Conservation (phyloP, 176 grass and related monocot genomes). For the Cenchrus purpureus region DNA sequence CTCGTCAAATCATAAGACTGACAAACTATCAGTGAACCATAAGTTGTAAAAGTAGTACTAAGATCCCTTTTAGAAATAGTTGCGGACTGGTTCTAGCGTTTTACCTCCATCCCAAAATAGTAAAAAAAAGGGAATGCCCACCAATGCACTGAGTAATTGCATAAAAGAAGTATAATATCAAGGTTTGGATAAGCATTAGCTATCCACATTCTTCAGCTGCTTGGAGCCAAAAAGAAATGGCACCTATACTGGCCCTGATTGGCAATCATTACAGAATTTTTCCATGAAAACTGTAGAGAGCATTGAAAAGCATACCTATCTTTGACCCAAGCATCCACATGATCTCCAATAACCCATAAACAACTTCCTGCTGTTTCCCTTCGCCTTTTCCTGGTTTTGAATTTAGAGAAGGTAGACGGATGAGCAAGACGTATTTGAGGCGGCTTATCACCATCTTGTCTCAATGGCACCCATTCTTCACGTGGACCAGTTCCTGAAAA, state of each 20-base stretch:
- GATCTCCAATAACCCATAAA: slow-evolving; percentile 82
- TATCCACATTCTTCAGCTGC: neutral
- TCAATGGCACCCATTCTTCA: slow-evolving; percentile 71
- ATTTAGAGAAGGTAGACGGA: slow-evolving; percentile 63
- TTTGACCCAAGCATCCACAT: slow-evolving; percentile 76
- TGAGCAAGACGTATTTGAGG: slow-evolving; percentile 75
- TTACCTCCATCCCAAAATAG: slow-evolving; percentile 8
- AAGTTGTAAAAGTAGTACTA: neutral
- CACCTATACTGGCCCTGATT: neutral
- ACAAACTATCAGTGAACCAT: neutral
- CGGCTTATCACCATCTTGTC: slow-evolving; percentile 55
- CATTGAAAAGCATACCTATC: slow-evolving; percentile 65
- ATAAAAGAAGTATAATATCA: slow-evolving; percentile 2
- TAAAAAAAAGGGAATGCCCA: neutral
- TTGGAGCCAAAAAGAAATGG: neutral
- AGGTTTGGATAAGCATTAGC: neutral
- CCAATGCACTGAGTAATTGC: neutral
- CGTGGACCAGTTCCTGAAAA: slow-evolving; percentile 60
- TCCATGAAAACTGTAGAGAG: slow-evolving; percentile 18
- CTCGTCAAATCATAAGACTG: neutral
- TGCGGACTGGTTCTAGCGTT: neutral
- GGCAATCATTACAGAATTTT: neutral
- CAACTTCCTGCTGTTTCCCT: slow-evolving; percentile 71
- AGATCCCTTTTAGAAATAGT: neutral
- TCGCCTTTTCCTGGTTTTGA: slow-evolving; percentile 80